These are phyloP conservation scores for Leccinellum luteum DNA, from an alignment of 768 basidiomycete species.

Conservation along the genomic window DNA sequence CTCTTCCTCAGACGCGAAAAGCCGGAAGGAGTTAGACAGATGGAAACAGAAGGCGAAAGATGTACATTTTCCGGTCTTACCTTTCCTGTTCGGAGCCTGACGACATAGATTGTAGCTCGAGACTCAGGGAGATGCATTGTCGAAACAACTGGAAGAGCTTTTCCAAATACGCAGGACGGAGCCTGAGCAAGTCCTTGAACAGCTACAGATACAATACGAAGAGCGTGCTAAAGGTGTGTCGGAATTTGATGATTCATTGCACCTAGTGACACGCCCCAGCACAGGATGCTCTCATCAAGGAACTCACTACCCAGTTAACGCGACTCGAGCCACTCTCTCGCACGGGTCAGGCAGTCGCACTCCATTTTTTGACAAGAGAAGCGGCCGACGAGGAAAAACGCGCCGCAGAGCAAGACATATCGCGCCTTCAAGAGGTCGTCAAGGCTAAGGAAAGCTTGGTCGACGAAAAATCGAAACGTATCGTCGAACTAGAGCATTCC, in stretches of 20 bases:
- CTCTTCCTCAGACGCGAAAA: conserved; percentile 13
- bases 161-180: conserved; percentile 61
- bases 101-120: conserved; percentile 25
- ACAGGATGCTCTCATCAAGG: conserved; percentile 44
- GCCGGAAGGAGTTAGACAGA: conserved; percentile 25
- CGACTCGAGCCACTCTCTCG: conserved; percentile 53
- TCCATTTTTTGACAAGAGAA: conserved; percentile 72
- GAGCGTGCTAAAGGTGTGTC: conserved; percentile 49
- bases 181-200: conserved; percentile 52
- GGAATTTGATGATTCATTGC: neutral
- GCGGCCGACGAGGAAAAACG: conserved; percentile 69
- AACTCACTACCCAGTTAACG: conserved; percentile 53
- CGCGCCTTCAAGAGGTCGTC: conserved; percentile 40
- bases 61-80: conserved; percentile 8
- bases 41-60: conserved; percentile 32
- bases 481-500: conserved; percentile 44
- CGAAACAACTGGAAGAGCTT: conserved; percentile 57
- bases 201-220: conserved; percentile 50
- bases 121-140: conserved; percentile 45
- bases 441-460: conserved; percentile 44
- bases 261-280: conserved; percentile 38
- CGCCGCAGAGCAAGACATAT: conserved; percentile 46
- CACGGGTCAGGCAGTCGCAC: conserved; percentile 46
- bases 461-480: conserved; percentile 43
- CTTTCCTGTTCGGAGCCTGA: neutral